Conservation (phyloP, 1,139 yeast genomes). For the Suhomyces bokatorum region DNA sequence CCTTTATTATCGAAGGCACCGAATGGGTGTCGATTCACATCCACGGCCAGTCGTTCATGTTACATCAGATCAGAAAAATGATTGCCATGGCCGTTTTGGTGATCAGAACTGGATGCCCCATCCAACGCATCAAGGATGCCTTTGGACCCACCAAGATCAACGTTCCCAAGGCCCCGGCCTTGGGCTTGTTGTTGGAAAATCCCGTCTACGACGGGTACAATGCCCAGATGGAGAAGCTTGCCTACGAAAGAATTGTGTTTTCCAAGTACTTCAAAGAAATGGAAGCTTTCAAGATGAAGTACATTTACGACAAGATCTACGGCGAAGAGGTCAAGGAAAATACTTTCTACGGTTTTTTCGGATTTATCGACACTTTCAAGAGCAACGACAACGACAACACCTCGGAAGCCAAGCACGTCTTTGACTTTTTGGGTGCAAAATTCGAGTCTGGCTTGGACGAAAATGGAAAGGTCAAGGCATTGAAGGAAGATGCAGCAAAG, state of each 20-base stretch:
- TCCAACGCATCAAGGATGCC: constrained; percentile 72
- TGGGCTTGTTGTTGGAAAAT: constrained; percentile 84
- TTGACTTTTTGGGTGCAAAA: constrained; percentile 72
- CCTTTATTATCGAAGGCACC: constrained; percentile 87
- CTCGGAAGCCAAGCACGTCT: constrained; percentile 48
- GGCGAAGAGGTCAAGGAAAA: constrained; percentile 86
- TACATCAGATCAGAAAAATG: constrained; percentile 98
- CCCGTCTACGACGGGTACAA: constrained; percentile 92
- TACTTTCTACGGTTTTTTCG: constrained; percentile 84
- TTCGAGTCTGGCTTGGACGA: constrained; percentile 30
- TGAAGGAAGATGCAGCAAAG: constrained; percentile 1
- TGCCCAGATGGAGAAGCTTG: constrained; percentile 66
- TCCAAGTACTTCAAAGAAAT: constrained; percentile 66
- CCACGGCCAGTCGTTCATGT: constrained; percentile 98
- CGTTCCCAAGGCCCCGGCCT: constrained; percentile 96
- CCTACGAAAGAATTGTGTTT: constrained; percentile 78
- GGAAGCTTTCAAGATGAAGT: constrained; percentile 83
- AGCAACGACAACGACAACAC: constrained; percentile 18
- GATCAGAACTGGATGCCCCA: constrained; percentile 83
- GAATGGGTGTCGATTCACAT: constrained; percentile 96
- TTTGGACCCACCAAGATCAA: constrained; percentile 74
- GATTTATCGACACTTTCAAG: constrained; percentile 75
- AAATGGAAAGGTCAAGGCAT: constrained; percentile 9
- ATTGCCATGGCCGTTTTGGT: constrained; percentile 91
- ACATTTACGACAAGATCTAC: constrained; percentile 89